Evolutionary conservation across 352 stramenopile genomes (phyloP).

Genomic region (Phytophthora sp.): DNA sequence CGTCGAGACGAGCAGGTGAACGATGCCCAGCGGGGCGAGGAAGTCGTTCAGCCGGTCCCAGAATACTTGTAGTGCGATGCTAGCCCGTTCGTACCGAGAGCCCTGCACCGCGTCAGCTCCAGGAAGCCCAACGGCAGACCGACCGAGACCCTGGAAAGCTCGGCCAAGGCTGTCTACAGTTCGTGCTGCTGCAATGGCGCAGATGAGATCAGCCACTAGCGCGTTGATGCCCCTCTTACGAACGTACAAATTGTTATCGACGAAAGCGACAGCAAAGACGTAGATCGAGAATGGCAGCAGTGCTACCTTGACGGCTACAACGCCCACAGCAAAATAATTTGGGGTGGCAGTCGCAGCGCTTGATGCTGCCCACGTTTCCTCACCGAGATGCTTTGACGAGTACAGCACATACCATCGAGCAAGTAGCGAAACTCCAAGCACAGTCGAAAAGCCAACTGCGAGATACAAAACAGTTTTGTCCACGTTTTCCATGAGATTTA

Average conservation of each 20-base stretch:
- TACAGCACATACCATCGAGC: slow-evolving; percentile 33
- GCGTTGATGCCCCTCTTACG: slow-evolving; percentile 32
- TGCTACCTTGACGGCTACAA: slow-evolving; percentile 11
- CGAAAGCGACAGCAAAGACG: slow-evolving; percentile 26
- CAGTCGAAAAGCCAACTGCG: slow-evolving; percentile 16
- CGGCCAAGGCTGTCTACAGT: slow-evolving; percentile 30
- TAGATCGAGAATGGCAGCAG: slow-evolving; percentile 27
- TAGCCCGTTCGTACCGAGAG: slow-evolving; percentile 25
- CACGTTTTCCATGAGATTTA: slow-evolving; percentile 24
- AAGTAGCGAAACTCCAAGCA: slow-evolving; percentile 25
- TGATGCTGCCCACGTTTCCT: neutral
- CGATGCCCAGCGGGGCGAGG: slow-evolving; percentile 29
- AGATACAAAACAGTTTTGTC: slow-evolving; percentile 19
- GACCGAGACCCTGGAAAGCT: slow-evolving; percentile 18
- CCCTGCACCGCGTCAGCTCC: slow-evolving; percentile 18
- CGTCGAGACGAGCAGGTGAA: slow-evolving; percentile 34
- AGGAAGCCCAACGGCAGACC: slow-evolving; percentile 11
- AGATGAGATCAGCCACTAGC: slow-evolving; percentile 30
- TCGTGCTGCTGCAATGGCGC: slow-evolving; percentile 26
- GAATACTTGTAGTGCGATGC: slow-evolving; percentile 37
- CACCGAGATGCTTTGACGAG: slow-evolving; percentile 12
- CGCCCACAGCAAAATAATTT: slow-evolving; percentile 22
- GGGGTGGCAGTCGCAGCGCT: neutral
- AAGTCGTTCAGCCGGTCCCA: slow-evolving; percentile 45
- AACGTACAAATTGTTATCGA: slow-evolving; percentile 13